Conservation (phyloP, 2,329 filamentous ascomycete species). For the Xylariales sp. region DNA sequence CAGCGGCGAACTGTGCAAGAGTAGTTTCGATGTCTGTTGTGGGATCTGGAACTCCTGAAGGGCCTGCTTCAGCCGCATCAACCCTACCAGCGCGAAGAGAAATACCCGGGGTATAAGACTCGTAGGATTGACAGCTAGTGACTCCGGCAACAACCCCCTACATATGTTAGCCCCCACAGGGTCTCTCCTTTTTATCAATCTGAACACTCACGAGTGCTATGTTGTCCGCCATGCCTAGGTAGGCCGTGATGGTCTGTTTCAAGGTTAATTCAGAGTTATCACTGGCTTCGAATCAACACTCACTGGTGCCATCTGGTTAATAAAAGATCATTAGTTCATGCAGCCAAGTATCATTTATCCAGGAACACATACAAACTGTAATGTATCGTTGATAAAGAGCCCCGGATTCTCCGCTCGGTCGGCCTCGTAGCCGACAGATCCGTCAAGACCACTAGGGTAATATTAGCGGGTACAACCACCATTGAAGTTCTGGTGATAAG, state of each 20-base stretch:
- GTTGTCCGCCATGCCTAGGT: constrained; percentile 5
- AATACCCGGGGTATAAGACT: too few species aligned
- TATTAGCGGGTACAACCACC: too few species aligned
- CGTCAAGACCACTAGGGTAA: constrained; percentile 5
- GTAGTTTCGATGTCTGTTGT: background rate
- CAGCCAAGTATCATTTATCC: too few species aligned
- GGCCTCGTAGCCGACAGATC: constrained; percentile 4
- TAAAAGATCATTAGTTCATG: too few species aligned
- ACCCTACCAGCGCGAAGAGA: background rate
- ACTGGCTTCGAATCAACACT: too few species aligned
- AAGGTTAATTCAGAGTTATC: too few species aligned
- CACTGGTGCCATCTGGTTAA: constrained; percentile 2
- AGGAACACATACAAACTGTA: constrained; percentile 1
- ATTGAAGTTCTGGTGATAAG: too few species aligned
- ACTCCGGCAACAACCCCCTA: constrained; percentile 4
- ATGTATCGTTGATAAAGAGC: constrained; percentile 4
- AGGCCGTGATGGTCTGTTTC: constrained; percentile 4
- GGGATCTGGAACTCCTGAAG: constrained; percentile 2
- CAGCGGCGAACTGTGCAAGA: constrained; percentile 1
- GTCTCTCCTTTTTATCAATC: too few species aligned
- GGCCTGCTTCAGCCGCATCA: constrained; percentile 2
- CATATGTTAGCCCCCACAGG: too few species aligned
- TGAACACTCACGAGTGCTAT: constrained; percentile 3
- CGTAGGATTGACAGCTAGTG: constrained; percentile 1
- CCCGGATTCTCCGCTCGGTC: constrained; percentile 3